These are phyloP conservation scores for Fusarium cyanostomum DNA, from an alignment of 2,329 filamentous ascomycete species.

Conservation along the genomic window DNA sequence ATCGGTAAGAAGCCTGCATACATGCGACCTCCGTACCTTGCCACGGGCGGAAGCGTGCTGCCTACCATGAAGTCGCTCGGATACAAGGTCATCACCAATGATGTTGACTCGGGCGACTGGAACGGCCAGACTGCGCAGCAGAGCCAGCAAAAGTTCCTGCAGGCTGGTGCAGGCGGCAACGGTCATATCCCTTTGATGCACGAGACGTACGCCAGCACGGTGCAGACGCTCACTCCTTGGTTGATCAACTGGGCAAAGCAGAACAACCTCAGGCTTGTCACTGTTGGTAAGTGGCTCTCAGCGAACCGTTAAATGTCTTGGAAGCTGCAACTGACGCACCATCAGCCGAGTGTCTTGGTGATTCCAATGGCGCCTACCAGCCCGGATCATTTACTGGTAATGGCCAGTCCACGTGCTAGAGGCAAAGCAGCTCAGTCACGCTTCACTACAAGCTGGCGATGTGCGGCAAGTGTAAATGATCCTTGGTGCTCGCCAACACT, in stretches of 20 bases:
- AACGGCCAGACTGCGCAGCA: constrained; percentile 60
- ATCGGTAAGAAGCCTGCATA: constrained; percentile 60
- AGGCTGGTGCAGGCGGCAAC: constrained; percentile 53
- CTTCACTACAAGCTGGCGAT: too few relatives aligned
- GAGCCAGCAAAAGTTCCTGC: constrained; percentile 62
- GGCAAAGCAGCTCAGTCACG: too few relatives aligned
- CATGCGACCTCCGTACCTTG: constrained; percentile 61
- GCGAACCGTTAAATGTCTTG: rapidly evolving
- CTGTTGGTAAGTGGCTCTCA: constrained; percentile 54
- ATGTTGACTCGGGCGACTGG: constrained; percentile 71
- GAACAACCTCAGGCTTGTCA: constrained; percentile 59
- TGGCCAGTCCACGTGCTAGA: constrained; percentile 3
- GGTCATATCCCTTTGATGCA: constrained; percentile 68
- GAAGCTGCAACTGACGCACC: background rate
- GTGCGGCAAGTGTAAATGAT: too few relatives aligned
- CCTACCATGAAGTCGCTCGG: constrained; percentile 56
- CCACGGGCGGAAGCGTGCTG: constrained; percentile 56
- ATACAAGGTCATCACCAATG: constrained; percentile 69
- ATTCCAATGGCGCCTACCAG: constrained; percentile 25
- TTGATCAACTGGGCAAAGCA: constrained; percentile 61
- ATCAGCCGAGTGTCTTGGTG: constrained; percentile 28
- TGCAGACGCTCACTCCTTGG: constrained; percentile 59
- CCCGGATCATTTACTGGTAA: constrained; percentile 22
- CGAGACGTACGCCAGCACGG: constrained; percentile 62
- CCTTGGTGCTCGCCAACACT: too few relatives aligned